These are phyloP conservation scores for Schrenkiella parvula DNA, from an alignment of 345 rosid species.

Conservation along the genomic window DNA sequence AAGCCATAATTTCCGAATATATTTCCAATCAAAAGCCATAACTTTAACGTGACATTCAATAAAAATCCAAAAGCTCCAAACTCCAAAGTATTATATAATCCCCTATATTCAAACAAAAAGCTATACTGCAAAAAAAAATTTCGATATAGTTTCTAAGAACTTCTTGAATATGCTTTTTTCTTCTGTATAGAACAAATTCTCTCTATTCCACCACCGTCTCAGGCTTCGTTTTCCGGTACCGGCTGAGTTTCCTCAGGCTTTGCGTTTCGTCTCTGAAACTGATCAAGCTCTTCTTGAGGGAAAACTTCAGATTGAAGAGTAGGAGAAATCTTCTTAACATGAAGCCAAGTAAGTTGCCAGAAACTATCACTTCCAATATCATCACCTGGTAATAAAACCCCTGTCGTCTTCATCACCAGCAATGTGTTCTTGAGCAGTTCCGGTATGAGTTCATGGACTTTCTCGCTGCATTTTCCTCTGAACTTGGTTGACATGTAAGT, in stretches of 20 bases:
- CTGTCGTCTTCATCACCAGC: constrained; percentile 62
- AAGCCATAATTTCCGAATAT: not conserved
- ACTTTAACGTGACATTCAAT: not conserved
- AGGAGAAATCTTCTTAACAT: constrained; percentile 58
- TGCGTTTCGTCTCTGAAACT: constrained; percentile 42
- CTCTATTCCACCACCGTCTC: constrained; percentile 18
- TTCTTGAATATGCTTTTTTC: constrained; percentile 9
- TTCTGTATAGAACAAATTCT: constrained; percentile 23
- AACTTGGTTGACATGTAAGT: constrained; percentile 52
- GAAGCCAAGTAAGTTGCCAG: constrained; percentile 73
- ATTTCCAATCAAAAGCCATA: not conserved
- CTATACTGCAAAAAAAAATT: constrained; percentile 26
- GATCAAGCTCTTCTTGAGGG: constrained; percentile 48
- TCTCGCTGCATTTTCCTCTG: constrained; percentile 56
- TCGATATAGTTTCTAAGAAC: not conserved
- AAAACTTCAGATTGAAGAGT: constrained; percentile 56
- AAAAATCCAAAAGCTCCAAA: not conserved
- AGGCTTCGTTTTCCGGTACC: constrained; percentile 1
- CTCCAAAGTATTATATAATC: not conserved
- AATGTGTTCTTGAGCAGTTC: constrained; percentile 70
- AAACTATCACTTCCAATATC: constrained; percentile 64
- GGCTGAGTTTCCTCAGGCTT: constrained; percentile 29
- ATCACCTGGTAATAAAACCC: constrained; percentile 49
- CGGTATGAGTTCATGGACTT: constrained; percentile 51
- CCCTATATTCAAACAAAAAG: constrained; percentile 23